These are phyloP conservation scores for Aspergillus avenaceus DNA, from an alignment of 495 filamentous ascomycete species.

Conservation along the genomic window DNA sequence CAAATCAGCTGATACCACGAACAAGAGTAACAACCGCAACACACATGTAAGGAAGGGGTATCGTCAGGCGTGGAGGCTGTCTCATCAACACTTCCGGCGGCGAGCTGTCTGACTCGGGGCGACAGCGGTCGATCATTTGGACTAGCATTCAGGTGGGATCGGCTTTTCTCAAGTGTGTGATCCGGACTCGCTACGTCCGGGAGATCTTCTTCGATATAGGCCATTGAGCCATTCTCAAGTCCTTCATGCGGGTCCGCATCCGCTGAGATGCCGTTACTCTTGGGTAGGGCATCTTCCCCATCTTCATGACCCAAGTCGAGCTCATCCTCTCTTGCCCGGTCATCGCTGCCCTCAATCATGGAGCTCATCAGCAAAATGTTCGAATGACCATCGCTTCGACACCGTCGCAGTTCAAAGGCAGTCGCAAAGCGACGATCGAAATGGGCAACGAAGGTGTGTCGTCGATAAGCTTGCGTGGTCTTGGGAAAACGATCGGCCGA, in stretches of 20 bases:
- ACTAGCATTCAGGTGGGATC: conserved; percentile 5
- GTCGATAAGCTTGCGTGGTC: neutral
- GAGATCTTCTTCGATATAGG: conserved; percentile 24
- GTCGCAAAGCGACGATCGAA: neutral
- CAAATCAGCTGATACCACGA: conserved; percentile 14
- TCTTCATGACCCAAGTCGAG: conserved; percentile 42
- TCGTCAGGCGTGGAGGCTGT: conserved; percentile 77
- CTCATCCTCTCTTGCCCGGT: conserved; percentile 44
- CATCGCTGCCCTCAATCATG: conserved; percentile 46
- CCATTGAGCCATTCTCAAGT: conserved; percentile 12
- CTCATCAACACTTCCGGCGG: conserved; percentile 39
- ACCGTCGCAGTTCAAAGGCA: neutral
- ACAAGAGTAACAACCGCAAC: conserved; percentile 16
- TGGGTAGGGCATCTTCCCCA: conserved; percentile 17
- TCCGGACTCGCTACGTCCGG: conserved; percentile 23
- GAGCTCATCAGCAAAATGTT: conserved; percentile 46
- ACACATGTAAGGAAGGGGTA: conserved; percentile 81
- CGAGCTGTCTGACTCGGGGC: conserved; percentile 17
- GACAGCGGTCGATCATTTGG: conserved; percentile 14
- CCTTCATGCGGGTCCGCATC: conserved; percentile 8
- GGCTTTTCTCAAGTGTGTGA: conserved; percentile 7
- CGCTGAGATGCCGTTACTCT: conserved; percentile 22
- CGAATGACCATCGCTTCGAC: conserved; percentile 42
- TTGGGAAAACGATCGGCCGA: neutral
- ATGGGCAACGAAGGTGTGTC: neutral